phyloP scores from a whole-genome alignment of 768 basidiomycete genomes.

The Boletus vinaceobasis region DNA sequence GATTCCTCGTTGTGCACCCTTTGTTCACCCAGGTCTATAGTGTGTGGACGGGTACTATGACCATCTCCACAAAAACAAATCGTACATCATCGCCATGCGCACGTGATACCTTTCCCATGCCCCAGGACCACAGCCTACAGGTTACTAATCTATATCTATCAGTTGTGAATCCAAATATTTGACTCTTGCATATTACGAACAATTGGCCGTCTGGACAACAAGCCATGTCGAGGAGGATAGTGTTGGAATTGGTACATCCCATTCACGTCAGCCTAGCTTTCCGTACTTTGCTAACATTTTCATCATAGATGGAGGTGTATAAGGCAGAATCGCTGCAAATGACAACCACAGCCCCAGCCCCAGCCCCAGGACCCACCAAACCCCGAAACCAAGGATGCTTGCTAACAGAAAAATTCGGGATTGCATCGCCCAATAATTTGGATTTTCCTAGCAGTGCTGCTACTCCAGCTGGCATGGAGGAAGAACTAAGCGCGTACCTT shows the following conservation, averaged over 20 bases:
- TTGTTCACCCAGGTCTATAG: background rate
- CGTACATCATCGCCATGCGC: background rate
- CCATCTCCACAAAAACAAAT: background rate
- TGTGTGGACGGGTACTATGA: background rate
- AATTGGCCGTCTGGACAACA: background rate
- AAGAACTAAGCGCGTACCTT: background rate
- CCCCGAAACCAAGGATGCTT: no score
- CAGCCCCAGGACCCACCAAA: no score
- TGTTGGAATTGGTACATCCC: background rate
- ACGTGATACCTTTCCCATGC: background rate
- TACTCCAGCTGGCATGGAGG: background rate
- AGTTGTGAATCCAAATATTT: background rate
- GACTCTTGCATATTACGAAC: background rate
- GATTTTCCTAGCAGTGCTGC: no score
- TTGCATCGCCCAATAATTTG: no score
- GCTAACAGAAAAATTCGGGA: no score
- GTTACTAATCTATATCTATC: no score
- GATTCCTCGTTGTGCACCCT: background rate
- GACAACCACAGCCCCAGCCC: no score
- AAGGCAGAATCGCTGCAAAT: background rate
- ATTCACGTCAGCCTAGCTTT: background rate
- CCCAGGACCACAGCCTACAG: no score
- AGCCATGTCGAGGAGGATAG: background rate
- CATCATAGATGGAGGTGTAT: background rate
- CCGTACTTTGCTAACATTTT: background rate